Evolutionary conservation across 352 stramenopile species (phyloP), one percentile per base, ranked within the genome.

Genomic region (Phytophthora macrochlamydospora): DNA sequence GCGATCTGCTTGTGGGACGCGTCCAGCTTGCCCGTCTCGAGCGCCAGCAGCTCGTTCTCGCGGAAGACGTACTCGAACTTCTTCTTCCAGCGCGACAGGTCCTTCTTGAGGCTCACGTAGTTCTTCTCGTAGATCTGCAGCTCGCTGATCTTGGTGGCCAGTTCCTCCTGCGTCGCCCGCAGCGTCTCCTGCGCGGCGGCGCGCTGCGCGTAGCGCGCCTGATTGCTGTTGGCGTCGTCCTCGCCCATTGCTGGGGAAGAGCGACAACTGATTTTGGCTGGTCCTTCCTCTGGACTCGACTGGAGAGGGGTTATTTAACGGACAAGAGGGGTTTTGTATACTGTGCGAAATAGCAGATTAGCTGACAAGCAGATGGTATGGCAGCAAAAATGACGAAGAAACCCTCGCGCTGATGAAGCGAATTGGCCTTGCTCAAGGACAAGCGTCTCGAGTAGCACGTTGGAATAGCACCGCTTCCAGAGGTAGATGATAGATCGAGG

Each of bases 51-150:
- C 69, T 95, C 87, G 68, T 95, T 95, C 66, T 95, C 87, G 45
- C 84, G 73, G 59, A 95, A 93, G 14, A 95, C 85, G 58, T 90
- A 93, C 68, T 95, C 85, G 59, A 93, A 95, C 54, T 93, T 95
- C 45, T 93, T 93, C 67, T 93, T 95, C 87, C 87, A 95, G 60
- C 83, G 81, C 53, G 73, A 45, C 4, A 92, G 63, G 51, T 95
- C 87, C 65, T 90, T 90, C 69, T 93, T 93, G 38, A 88, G 78
- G 43, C 79, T 63, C 48, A 90, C 74, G 70, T 92, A 94, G 65
- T 92, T 91, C 56, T 59, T 64, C 75, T 94, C 87, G 67, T 93
- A 92, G 65, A 93, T 84, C 69, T 91, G 79, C 51, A 94, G 79
- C 73, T 94, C 85, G 56, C 80, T 76, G 54, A 94, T 81, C 71